Evolutionary conservation across 2,329 filamentous ascomycete species (phyloP).

Genomic region (Sclerotinia sclerotiorum): DNA sequence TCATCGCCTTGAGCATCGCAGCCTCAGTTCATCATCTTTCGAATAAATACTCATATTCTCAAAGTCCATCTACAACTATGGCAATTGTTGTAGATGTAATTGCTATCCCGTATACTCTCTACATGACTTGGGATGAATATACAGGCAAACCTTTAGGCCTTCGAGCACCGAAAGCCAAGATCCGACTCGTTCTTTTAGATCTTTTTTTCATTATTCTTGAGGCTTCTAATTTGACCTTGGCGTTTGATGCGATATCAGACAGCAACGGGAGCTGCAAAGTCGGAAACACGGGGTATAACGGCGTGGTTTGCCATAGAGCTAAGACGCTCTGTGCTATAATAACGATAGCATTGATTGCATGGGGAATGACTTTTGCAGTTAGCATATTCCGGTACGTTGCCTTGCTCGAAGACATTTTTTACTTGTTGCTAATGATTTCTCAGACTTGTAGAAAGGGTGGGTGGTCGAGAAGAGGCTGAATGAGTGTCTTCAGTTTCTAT

Average conservation of each 20-base stretch:
- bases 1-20: conserved; percentile 76
- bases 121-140: conserved; percentile 97
- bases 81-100: conserved; percentile 87
- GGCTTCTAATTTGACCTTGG: conserved; percentile 85
- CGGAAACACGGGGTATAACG: conserved; percentile 42
- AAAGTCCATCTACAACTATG: conserved; percentile 78
- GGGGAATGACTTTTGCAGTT: conserved; percentile 85
- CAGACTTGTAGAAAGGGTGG: conserved; percentile 59
- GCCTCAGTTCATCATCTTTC: conserved; percentile 65
- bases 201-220: conserved; percentile 98
- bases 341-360: conserved; percentile 79
- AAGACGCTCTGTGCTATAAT: conserved; percentile 76
- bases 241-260: conserved; percentile 77
- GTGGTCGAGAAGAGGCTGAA: conserved; percentile 51
- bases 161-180: conserved; percentile 79
- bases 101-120: conserved; percentile 84
- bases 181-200: conserved; percentile 85
- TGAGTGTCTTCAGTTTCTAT: neutral
- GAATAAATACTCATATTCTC: conserved; percentile 46
- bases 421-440: conserved; percentile 36
- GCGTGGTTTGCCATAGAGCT: conserved; percentile 59
- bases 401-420: neutral
- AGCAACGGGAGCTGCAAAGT: conserved; percentile 57
- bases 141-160: conserved; percentile 89
- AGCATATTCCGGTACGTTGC: conserved; percentile 68